These are phyloP conservation scores for Sarocladiaceae sp. DNA, from an alignment of 2,329 filamentous ascomycete species.

Conservation along the genomic window DNA sequence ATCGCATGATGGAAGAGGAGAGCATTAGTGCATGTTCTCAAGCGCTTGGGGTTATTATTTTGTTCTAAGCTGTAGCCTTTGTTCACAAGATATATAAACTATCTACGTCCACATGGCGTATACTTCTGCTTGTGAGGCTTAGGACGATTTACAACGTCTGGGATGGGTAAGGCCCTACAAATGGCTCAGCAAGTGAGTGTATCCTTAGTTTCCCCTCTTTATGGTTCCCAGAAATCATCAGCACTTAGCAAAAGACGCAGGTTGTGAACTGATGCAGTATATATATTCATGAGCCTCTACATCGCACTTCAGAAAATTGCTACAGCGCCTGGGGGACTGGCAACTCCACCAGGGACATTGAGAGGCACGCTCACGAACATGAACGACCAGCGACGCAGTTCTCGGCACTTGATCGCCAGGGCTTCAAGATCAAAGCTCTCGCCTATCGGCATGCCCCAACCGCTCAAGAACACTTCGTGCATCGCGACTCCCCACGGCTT, in stretches of 20 bases:
- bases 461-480: slow-evolving; percentile 23
- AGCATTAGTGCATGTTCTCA: not conserved
- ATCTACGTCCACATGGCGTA: too few relatives aligned
- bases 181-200: too few relatives aligned
- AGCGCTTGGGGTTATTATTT: not conserved
- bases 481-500: not conserved
- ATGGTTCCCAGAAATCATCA: not conserved
- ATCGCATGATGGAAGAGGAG: slow-evolving; percentile 8
- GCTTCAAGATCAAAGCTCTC: slow-evolving; percentile 35
- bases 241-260: not conserved
- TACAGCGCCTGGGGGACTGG: slow-evolving; percentile 41
- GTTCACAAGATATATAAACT: too few relatives aligned
- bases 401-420: slow-evolving; percentile 27
- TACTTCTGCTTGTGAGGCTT: not conserved
- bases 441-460: slow-evolving; percentile 37
- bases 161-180: too few relatives aligned
- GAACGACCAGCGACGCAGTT: slow-evolving; percentile 28
- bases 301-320: slow-evolving; percentile 32
- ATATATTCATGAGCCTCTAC: not conserved
- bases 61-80: not conserved
- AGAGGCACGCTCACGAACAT: slow-evolving; percentile 31
- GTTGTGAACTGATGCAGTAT: not conserved
- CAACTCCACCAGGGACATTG: slow-evolving; percentile 31
- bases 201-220: too few relatives aligned
- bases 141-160: not conserved